Base-by-base conservation (phyloP, 1,284 basidiomycete species). In the Ganoderma resinaceum region DNA sequence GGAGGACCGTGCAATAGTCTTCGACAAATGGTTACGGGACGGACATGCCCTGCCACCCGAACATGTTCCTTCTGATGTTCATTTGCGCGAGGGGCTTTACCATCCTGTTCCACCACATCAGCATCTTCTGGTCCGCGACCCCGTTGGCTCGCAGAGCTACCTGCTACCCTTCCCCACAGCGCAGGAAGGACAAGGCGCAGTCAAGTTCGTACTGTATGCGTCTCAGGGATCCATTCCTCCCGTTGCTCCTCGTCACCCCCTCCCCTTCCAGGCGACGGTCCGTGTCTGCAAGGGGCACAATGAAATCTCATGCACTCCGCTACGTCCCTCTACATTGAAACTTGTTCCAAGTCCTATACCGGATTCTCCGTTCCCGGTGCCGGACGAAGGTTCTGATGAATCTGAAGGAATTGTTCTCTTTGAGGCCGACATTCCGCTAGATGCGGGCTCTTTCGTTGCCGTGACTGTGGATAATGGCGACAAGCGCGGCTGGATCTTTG, bases 391-490 rank as follows among this genome's bases (percentile, higher is more conserved):
- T 0, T 77, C 85, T 0, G 90, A 92, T 66, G 92, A 94, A 76
- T 90, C 89, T 14, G 92, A 93, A 66, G 92, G 91, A 0, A 81
- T 91, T 0, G 89, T 90, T 3, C 79, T 89, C 23, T 92, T 87
- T 72, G 88, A 90, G 74, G 85, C 84, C 2, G 79, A 84, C 52
- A 61, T 91, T 26, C 75, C 69, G 33, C 67, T 69, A 26, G 71
- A 62, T 11, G 5, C 52, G 53, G 77, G 76, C 23, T 67, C 63
- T n/a, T 87, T 84, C 82, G 77, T 93, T 20, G 88, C 83, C 2
- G 81, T 93, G 43, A 80, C 76, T 16, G 74, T 91, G 20, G 83
- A 87, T 2, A 74, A 81, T 60, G 85, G 81, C n/a, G 84, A 87
- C 66, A 84, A 83, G 3, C 78, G 80, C 35, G 89, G 91, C 16